These are phyloP conservation scores for Aspergillus pseudonomiae DNA, from an alignment of 2,329 filamentous ascomycete genomes.

Conservation along the genomic window DNA sequence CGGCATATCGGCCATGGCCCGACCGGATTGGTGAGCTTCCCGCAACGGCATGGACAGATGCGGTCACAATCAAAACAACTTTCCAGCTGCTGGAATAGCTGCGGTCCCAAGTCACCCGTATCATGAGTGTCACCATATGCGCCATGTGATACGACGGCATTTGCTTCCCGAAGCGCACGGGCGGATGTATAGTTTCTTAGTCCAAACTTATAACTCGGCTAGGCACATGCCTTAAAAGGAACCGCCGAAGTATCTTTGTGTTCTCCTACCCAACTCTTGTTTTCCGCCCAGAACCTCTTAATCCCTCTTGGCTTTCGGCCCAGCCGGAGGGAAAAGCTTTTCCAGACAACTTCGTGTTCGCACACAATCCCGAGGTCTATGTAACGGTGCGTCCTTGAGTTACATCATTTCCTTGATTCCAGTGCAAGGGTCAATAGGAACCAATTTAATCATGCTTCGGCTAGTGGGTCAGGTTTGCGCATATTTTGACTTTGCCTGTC, in stretches of 20 bases:
- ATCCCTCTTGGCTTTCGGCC: neutral
- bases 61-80: neutral
- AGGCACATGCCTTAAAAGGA: neutral
- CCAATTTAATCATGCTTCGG: neutral
- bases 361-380: neutral
- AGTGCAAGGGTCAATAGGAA: neutral
- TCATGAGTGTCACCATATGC: neutral
- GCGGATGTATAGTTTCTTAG: neutral
- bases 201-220: neutral
- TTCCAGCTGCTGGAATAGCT: neutral
- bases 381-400: neutral
- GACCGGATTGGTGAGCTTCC: neutral
- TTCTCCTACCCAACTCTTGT: neutral
- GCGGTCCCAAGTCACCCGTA: too few species aligned
- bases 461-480: neutral
- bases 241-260: too few species aligned
- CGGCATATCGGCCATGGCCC: neutral
- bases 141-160: slow-evolving; percentile 2
- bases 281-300: neutral
- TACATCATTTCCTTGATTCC: neutral
- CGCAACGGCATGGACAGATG: neutral
- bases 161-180: neutral
- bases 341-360: neutral
- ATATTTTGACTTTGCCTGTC: neutral
- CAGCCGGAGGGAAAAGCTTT: slow-evolving; percentile 1